phyloP scores from a whole-genome alignment of 2,329 filamentous ascomycete species.

The Aspergillus terreus region DNA sequence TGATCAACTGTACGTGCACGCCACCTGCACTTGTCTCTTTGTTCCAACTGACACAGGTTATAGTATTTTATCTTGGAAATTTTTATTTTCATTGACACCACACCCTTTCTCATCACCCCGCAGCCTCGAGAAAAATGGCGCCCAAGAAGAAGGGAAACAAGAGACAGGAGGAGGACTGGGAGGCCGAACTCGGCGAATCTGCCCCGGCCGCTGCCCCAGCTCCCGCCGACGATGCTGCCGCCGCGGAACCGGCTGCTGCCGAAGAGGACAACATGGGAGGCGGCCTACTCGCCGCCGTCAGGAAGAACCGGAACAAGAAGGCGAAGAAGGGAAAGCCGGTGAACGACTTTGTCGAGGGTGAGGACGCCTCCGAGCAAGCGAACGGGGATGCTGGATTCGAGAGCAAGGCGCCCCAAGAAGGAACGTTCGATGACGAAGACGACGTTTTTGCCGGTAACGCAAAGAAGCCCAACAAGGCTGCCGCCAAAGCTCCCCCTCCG shows the following conservation, averaged over 20 bases:
- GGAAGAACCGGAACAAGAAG: conserved; percentile 79
- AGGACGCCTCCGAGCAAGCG: conserved; percentile 49
- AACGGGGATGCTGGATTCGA: conserved; percentile 45
- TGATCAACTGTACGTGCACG: not conserved
- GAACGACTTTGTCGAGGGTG: conserved; percentile 71
- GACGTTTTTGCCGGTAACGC: conserved; percentile 76
- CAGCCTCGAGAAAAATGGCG: conserved; percentile 58
- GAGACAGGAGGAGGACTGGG: conserved; percentile 86
- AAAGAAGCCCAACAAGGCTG: conserved; percentile 44
- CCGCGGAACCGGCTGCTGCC: conserved; percentile 44
- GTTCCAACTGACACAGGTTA: not conserved
- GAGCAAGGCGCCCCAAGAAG: conserved; percentile 75
- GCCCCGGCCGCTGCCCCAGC: conserved; percentile 45
- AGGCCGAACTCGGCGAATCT: conserved; percentile 81
- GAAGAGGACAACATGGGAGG: conserved; percentile 56
- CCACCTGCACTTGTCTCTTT: not conserved
- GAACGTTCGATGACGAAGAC: conserved; percentile 75
- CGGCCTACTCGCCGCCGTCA: conserved; percentile 74
- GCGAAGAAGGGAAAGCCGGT: conserved; percentile 80
- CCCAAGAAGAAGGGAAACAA: conserved; percentile 95
- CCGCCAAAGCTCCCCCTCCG: conserved; percentile 26
- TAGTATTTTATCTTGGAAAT: not conserved
- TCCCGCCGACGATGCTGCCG: conserved; percentile 29
- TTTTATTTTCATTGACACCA: not conserved
- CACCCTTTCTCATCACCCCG: not conserved